phyloP scores from a whole-genome alignment of 371 early-diverging fungal genomes.

The Rhizomucor miehei region DNA sequence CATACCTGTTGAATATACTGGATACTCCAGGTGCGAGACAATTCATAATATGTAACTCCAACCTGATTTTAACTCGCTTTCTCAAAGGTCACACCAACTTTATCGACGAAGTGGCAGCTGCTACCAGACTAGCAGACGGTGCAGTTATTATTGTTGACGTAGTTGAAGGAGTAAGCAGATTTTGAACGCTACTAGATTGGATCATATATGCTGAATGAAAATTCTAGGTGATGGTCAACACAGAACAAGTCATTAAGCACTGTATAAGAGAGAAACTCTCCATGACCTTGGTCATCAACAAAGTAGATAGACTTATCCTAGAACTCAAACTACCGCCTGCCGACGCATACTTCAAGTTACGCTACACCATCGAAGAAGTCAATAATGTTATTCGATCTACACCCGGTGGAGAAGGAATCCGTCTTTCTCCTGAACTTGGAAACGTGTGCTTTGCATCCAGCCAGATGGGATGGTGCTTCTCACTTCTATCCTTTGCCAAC shows the following conservation, averaged over 20 bases:
- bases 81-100: conserved; percentile 86
- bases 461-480: conserved; percentile 94
- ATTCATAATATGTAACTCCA: not conserved
- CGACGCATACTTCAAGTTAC: conserved; percentile 96
- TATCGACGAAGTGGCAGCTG: conserved; percentile 90
- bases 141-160: conserved; percentile 95
- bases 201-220: not conserved
- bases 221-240: conserved; percentile 82
- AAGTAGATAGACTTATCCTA: conserved; percentile 93
- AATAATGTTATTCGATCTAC: conserved; percentile 74
- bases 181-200: too few relatives aligned
- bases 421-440: conserved; percentile 91
- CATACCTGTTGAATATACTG: conserved; percentile 84
- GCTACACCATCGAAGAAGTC: conserved; percentile 94
- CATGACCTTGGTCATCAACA: conserved; percentile 90
- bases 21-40: conserved; percentile 98
- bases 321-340: conserved; percentile 95
- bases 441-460: conserved; percentile 97
- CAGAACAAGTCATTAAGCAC: conserved; percentile 86
- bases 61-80: not conserved
- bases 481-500: conserved; percentile 89
- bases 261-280: conserved; percentile 78
- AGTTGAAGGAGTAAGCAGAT: conserved; percentile 85
- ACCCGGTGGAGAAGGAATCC: conserved; percentile 52
- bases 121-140: conserved; percentile 88